Evolutionary conservation across 257 asterid genomes (phyloP).

Genomic region (Lycium ferocissimum): DNA sequence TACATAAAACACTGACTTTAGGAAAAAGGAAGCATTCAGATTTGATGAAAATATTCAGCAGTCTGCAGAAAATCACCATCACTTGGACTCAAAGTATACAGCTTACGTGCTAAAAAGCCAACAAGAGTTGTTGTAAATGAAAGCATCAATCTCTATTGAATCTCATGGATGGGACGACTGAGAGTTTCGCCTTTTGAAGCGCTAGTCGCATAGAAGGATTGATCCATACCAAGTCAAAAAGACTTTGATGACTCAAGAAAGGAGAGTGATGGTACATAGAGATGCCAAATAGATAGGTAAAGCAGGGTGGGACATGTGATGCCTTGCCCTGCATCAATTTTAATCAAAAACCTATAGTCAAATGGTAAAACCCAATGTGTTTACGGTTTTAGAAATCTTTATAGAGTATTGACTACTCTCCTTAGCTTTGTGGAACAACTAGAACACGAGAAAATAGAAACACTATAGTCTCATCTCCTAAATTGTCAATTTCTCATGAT

Average conservation of each 20-base stretch:
- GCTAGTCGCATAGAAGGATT: background rate
- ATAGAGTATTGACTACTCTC: background rate
- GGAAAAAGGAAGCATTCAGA: slow-evolving; percentile 3
- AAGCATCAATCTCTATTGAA: slow-evolving; percentile 12
- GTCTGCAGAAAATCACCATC: background rate
- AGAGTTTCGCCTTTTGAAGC: background rate
- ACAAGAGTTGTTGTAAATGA: background rate
- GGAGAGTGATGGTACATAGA: background rate
- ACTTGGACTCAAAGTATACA: background rate
- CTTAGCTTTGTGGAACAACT: slow-evolving; percentile 3
- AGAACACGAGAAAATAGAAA: background rate
- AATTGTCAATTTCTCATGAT: slow-evolving; percentile 11
- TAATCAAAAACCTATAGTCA: background rate
- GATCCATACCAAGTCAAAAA: slow-evolving; percentile 7
- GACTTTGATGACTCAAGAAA: background rate
- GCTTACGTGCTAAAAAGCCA: background rate
- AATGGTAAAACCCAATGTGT: background rate
- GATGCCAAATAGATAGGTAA: background rate
- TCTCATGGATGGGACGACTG: background rate
- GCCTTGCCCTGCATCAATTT: background rate
- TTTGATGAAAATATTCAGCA: background rate
- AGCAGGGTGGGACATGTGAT: background rate
- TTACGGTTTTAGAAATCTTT: background rate
- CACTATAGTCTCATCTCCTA: background rate
- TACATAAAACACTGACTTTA: background rate